Percentiles rank a stretch among this genome's conserved stretches.
Conservation (phyloP, 148 eudicot genomes). For the Amaranthus hypochondriacus region DNA sequence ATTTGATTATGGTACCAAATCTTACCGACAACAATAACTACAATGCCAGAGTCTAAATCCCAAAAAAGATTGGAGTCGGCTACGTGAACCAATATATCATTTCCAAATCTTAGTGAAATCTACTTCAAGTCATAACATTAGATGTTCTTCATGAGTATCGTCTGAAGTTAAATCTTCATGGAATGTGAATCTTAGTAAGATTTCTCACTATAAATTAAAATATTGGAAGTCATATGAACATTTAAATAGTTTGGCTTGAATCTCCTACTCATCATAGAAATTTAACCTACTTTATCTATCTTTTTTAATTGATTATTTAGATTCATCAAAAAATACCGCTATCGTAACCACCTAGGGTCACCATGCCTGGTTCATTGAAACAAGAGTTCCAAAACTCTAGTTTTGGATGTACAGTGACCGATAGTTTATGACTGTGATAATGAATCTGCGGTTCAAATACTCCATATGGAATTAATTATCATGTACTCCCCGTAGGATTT, state of each 20-base stretch:
- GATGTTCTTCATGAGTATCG: background rate
- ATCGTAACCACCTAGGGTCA: background rate
- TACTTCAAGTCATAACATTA: too few relatives aligned
- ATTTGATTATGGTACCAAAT: background rate
- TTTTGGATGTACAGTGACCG: background rate
- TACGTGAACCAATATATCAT: too few relatives aligned
- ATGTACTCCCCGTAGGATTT: too few relatives aligned
- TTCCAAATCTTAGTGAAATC: background rate
- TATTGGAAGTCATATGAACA: background rate
- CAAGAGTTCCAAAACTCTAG: background rate
- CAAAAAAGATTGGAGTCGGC: too few relatives aligned
- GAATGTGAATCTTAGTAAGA: background rate
- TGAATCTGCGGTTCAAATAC: too few relatives aligned
- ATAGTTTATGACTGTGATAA: background rate
- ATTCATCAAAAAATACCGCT: background rate
- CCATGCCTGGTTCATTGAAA: background rate
- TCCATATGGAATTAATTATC: too few relatives aligned
- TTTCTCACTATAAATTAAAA: background rate
- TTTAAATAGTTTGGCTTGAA: background rate
- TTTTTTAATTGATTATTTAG: background rate
- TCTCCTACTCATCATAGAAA: background rate
- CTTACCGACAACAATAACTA: background rate
- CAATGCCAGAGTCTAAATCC: too few relatives aligned
- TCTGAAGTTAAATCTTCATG: background rate
- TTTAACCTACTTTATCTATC: background rate